These are phyloP conservation scores for Trametes hirsuta DNA, from an alignment of 1,284 basidiomycete genomes.

Conservation along the genomic window DNA sequence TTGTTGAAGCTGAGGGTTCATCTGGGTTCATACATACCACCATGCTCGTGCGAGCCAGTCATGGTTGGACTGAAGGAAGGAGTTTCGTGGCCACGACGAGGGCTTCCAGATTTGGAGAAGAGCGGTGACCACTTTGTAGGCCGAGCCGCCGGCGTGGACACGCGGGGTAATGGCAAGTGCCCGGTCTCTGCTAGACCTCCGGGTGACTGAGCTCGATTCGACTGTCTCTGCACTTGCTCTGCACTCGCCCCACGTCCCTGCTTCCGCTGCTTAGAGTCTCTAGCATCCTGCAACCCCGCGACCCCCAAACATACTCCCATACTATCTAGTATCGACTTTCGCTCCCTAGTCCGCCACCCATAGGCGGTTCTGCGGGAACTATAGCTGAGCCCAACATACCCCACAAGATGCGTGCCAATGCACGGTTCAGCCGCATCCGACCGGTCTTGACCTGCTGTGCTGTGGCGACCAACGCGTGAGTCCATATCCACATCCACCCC, in stretches of 20 bases:
- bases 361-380: too few relatives aligned
- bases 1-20: background rate
- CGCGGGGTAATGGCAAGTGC: background rate
- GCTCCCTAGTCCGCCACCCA: background rate
- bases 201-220: too few relatives aligned
- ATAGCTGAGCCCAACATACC: too few relatives aligned
- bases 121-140: background rate
- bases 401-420: background rate
- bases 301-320: too few relatives aligned
- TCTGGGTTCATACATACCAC: background rate
- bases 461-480: constrained; percentile 65
- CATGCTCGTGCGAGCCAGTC: background rate
- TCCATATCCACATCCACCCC: background rate
- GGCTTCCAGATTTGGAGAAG: background rate
- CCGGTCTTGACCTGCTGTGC: constrained; percentile 51
- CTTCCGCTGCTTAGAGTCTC: too few relatives aligned
- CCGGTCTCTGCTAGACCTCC: too few relatives aligned
- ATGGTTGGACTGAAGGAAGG: background rate
- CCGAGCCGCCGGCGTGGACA: background rate
- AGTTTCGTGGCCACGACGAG: too few relatives aligned
- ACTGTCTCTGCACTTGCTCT: too few relatives aligned
- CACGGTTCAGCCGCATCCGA: constrained; percentile 18
- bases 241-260: too few relatives aligned
- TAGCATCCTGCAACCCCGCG: too few relatives aligned
- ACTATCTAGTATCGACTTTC: too few relatives aligned